phyloP scores from a whole-genome alignment of 225 moss, liverwort and hornwort species.

The Neckera pumila region DNA sequence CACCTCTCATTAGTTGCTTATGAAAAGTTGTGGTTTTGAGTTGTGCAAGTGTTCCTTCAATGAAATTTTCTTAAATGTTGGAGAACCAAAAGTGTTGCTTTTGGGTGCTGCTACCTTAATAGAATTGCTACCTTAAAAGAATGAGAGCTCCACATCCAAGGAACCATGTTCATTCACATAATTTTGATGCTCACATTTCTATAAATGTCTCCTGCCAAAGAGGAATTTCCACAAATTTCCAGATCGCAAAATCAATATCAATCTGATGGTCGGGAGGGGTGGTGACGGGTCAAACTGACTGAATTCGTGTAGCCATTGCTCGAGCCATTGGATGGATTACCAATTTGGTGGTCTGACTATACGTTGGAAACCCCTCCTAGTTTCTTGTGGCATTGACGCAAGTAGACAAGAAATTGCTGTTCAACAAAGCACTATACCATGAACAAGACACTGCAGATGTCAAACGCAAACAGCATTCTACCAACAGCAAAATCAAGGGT shows the following conservation, averaged over 20 bases:
- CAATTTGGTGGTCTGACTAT: background rate
- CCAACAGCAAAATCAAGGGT: background rate
- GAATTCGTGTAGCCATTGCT: too few relatives aligned
- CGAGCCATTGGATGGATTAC: background rate
- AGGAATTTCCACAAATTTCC: too few relatives aligned
- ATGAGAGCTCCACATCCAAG: background rate
- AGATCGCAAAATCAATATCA: background rate
- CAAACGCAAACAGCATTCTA: background rate
- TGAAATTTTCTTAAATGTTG: background rate
- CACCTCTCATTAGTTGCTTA: background rate
- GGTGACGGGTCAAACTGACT: background rate
- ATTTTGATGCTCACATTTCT: background rate
- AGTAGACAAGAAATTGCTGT: background rate
- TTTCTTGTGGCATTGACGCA: background rate
- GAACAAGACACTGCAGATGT: background rate
- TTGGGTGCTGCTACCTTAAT: background rate
- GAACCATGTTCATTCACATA: background rate
- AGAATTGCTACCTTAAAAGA: too few relatives aligned
- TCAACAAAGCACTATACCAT: background rate
- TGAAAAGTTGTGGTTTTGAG: too few relatives aligned
- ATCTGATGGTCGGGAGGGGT: background rate
- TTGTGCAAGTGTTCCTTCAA: background rate
- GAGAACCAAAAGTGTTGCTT: background rate
- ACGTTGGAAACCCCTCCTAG: background rate
- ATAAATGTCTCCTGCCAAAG: background rate